Conservation (phyloP, 176 grass and related monocot genomes). For the Echinochloa phyllopogon region DNA sequence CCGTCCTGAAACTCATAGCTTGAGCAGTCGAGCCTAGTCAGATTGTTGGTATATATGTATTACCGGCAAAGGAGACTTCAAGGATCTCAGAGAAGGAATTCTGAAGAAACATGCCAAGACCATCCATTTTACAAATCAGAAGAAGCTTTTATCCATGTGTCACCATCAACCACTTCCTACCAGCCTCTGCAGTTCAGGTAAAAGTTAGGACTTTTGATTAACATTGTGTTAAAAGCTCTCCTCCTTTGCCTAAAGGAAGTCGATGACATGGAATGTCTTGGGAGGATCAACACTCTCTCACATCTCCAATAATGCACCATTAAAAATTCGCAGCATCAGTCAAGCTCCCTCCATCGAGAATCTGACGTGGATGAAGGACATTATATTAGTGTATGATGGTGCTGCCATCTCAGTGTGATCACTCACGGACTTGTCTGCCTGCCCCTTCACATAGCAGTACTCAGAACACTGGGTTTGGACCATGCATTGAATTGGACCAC, state of each 20-base stretch:
- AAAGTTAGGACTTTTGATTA: neutral
- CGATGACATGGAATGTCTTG: neutral
- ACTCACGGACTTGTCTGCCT: neutral
- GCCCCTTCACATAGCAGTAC: neutral
- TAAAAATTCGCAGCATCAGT: conserved; percentile 7
- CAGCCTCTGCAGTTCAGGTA: neutral
- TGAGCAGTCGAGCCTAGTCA: neutral
- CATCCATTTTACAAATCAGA: neutral
- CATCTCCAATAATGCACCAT: conserved; percentile 24
- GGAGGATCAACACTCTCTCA: neutral
- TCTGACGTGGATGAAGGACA: conserved; percentile 10
- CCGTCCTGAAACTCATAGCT: neutral
- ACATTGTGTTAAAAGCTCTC: neutral
- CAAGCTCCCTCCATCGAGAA: neutral
- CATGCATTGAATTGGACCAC: neutral
- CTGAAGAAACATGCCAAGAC: neutral
- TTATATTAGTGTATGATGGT: neutral
- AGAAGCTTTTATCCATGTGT: neutral
- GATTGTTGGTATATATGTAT: neutral
- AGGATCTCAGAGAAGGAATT: neutral
- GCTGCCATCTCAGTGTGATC: conserved; percentile 16
- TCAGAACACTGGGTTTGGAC: neutral
- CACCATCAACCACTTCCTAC: neutral
- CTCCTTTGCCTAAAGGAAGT: neutral
- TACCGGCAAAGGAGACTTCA: neutral